Percentiles rank a stretch among this genome's conserved stretches.
These are phyloP conservation scores for Coffea canephora DNA, from an alignment of 257 asterid genomes.

Conservation along the genomic window DNA sequence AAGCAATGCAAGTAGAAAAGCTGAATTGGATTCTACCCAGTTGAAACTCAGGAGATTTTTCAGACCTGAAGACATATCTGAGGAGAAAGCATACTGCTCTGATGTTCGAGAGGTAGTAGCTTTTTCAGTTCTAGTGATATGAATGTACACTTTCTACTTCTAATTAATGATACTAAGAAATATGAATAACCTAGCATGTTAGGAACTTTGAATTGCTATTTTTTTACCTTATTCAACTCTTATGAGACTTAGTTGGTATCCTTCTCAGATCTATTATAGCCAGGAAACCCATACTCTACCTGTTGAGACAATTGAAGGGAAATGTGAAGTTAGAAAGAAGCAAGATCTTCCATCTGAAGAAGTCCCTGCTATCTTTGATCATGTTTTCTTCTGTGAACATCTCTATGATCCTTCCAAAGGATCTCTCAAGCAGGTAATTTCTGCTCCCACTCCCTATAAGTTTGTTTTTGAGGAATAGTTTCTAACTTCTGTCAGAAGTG, in stretches of 20 bases:
- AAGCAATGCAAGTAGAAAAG: conserved; percentile 38
- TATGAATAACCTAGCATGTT: background rate
- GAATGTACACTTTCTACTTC: background rate
- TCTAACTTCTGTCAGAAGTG: background rate
- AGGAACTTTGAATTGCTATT: conserved; percentile 5
- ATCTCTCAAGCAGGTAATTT: conserved; percentile 72
- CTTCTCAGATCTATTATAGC: conserved; percentile 71
- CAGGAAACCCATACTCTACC: conserved; percentile 67
- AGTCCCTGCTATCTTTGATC: conserved; percentile 58
- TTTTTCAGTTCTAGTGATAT: background rate
- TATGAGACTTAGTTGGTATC: conserved; percentile 22
- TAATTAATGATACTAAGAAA: background rate
- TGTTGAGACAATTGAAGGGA: conserved; percentile 62
- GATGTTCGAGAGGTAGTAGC: conserved; percentile 81
- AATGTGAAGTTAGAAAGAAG: conserved; percentile 81
- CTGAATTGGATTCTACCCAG: conserved; percentile 40
- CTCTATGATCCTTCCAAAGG: conserved; percentile 77
- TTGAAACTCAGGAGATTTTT: conserved; percentile 76
- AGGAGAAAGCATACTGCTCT: conserved; percentile 74
- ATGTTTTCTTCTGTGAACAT: conserved; percentile 84
- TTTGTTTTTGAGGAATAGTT: background rate
- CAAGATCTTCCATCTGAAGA: conserved; percentile 67
- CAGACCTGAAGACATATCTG: conserved; percentile 83
- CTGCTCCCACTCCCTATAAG: background rate
- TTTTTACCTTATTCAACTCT: conserved; percentile 14